These are phyloP conservation scores for Rhizopogon vinicolor DNA, from an alignment of 768 basidiomycete species.

Conservation along the genomic window DNA sequence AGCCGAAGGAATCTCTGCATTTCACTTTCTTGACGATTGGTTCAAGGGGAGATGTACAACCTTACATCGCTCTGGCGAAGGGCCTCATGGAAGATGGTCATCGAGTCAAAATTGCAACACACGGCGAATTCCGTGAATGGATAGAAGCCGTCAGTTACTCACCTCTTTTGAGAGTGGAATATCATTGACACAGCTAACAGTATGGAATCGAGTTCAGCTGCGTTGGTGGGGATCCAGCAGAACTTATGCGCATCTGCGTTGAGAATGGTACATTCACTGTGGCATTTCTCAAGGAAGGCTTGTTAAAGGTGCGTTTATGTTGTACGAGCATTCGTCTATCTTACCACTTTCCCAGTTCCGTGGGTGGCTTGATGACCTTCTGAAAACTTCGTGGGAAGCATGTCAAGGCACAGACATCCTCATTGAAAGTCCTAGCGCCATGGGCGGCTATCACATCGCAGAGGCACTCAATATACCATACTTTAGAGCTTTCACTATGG, in stretches of 20 bases:
- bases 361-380: slow-evolving; percentile 95
- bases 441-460: slow-evolving; percentile 96
- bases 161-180: neutral
- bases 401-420: slow-evolving; percentile 93
- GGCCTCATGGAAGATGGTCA: slow-evolving; percentile 90
- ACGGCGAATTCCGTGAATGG: slow-evolving; percentile 94
- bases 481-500: slow-evolving; percentile 96
- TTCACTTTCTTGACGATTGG: slow-evolving; percentile 97
- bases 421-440: slow-evolving; percentile 93
- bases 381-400: slow-evolving; percentile 94
- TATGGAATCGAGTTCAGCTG: slow-evolving; percentile 94
- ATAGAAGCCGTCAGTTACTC: slow-evolving; percentile 74
- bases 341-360: slow-evolving; percentile 61
- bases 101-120: slow-evolving; percentile 85
- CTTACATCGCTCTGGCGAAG: slow-evolving; percentile 94
- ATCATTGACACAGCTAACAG: slow-evolving; percentile 33
- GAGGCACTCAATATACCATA: slow-evolving; percentile 93
- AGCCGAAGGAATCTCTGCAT: slow-evolving; percentile 76
- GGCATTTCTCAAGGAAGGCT: slow-evolving; percentile 86
- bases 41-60: slow-evolving; percentile 95
- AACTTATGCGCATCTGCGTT: slow-evolving; percentile 95
- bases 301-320: slow-evolving; percentile 63
- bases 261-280: slow-evolving; percentile 98
- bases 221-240: slow-evolving; percentile 96
- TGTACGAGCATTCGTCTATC: neutral